A percentile compares a stretch with the other conserved stretches of the same genome.
These are phyloP conservation scores for Suillus sp. DNA, from an alignment of 768 basidiomycete genomes.

Conservation along the genomic window DNA sequence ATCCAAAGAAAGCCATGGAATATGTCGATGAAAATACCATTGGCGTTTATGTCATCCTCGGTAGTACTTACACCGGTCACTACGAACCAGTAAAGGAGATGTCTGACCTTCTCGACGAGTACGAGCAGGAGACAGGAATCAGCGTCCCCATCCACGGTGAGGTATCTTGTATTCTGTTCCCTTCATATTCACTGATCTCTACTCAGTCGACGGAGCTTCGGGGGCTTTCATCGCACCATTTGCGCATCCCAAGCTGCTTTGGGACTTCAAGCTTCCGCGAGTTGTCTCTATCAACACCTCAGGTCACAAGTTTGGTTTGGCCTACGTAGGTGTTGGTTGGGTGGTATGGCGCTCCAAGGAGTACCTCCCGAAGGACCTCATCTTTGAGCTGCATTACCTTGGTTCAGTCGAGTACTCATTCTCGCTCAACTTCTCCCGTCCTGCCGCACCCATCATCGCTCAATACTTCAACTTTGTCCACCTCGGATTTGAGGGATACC, in stretches of 20 bases:
- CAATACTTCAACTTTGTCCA: slow-evolving; percentile 68
- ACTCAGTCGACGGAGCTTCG: slow-evolving; percentile 56
- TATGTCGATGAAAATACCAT: slow-evolving; percentile 74
- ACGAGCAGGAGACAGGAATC: slow-evolving; percentile 48
- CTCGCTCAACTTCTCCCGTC: slow-evolving; percentile 62
- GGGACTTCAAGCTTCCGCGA: slow-evolving; percentile 63
- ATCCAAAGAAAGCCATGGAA: slow-evolving; percentile 63
- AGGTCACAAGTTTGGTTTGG: slow-evolving; percentile 63
- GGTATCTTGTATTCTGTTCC: slow-evolving; percentile 32
- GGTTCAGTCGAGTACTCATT: slow-evolving; percentile 74
- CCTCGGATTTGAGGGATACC: slow-evolving; percentile 58
- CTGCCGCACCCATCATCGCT: slow-evolving; percentile 60
- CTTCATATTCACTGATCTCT: slow-evolving; percentile 11
- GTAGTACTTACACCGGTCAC: slow-evolving; percentile 58
- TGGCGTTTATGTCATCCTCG: slow-evolving; percentile 64
- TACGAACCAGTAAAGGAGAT: slow-evolving; percentile 87
- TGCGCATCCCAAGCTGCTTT: slow-evolving; percentile 50
- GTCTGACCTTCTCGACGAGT: slow-evolving; percentile 67
- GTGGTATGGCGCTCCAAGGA: slow-evolving; percentile 61
- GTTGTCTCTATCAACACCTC: slow-evolving; percentile 62
- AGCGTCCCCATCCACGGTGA: slow-evolving; percentile 45
- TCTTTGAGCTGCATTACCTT: slow-evolving; percentile 61
- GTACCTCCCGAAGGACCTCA: slow-evolving; percentile 66
- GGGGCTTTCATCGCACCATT: slow-evolving; percentile 69
- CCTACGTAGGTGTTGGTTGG: slow-evolving; percentile 65